phyloP scores from a whole-genome alignment of 768 basidiomycete species.

The Paxillus rubicundulus region DNA sequence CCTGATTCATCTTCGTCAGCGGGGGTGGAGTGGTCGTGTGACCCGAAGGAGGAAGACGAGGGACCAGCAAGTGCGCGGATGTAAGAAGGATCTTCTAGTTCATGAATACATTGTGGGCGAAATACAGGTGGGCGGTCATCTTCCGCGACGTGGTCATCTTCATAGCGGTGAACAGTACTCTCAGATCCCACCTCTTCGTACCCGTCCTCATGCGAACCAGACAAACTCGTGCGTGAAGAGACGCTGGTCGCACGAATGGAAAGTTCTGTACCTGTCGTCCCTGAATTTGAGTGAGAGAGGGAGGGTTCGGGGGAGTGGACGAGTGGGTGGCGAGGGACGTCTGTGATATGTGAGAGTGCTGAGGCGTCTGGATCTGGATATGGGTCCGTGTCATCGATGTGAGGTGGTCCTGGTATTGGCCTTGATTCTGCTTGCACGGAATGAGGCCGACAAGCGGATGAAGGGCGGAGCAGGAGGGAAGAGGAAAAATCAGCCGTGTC shows the following conservation, averaged over 20 bases:
- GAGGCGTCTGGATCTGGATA: constrained; percentile 8
- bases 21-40: neutral
- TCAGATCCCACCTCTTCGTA: constrained; percentile 15
- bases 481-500: constrained; percentile 21
- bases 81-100: constrained; percentile 41
- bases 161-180: constrained; percentile 16
- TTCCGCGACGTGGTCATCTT: constrained; percentile 32
- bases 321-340: constrained; percentile 30
- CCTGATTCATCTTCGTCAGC: neutral
- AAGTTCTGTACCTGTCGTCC: constrained; percentile 34
- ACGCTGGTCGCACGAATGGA: constrained; percentile 29
- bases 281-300: constrained; percentile 31
- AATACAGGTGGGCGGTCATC: constrained; percentile 23
- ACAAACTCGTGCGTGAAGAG: constrained; percentile 24
- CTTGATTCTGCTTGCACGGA: neutral
- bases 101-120: constrained; percentile 52
- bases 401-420: neutral
- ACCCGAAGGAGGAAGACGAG: constrained; percentile 1
- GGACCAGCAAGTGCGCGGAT: constrained; percentile 12
- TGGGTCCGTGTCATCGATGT: neutral
- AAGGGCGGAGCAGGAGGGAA: constrained; percentile 26
- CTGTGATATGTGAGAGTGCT: constrained; percentile 24
- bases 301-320: constrained; percentile 32
- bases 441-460: constrained; percentile 4
- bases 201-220: constrained; percentile 9